Percentiles rank a stretch among this genome's conserved stretches.
Evolutionary conservation across 345 rosid genomes (phyloP).

Genomic region (Eucalyptus erythrocorys): DNA sequence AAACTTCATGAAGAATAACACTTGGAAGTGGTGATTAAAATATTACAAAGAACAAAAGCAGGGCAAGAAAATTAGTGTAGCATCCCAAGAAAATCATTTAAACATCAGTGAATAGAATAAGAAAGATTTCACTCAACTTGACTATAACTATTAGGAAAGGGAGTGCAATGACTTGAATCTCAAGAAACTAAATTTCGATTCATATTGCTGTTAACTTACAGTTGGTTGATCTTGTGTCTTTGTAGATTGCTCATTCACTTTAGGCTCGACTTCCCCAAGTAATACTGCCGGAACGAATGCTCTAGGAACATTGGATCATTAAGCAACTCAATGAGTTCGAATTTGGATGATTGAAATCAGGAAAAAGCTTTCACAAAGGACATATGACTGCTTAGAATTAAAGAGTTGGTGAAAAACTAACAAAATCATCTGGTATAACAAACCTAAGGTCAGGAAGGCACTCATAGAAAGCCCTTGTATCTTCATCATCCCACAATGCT

Average conservation of each 20-base stretch:
- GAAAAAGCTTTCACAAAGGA: not conserved
- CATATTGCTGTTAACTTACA: constrained; percentile 27
- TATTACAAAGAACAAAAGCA: not conserved
- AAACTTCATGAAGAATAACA: not conserved
- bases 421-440: constrained; percentile 1
- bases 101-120: not conserved
- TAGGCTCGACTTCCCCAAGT: constrained; percentile 82
- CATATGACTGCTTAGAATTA: not conserved
- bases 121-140: not conserved
- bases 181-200: not conserved
- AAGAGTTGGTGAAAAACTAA: not conserved
- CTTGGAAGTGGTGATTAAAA: not conserved
- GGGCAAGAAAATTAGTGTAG: not conserved
- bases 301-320: constrained; percentile 32
- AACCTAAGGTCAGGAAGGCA: constrained; percentile 96
- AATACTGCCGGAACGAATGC: constrained; percentile 99
- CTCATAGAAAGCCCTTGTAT: constrained; percentile 93
- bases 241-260: constrained; percentile 61
- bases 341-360: not conserved
- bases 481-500: constrained; percentile 97
- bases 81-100: not conserved
- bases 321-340: not conserved
- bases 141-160: not conserved
- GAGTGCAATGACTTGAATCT: not conserved
- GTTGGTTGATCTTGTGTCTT: constrained; percentile 57